A percentile compares a stretch with the other conserved stretches of the same genome.
These are phyloP conservation scores for Porphyrellus cyaneotinctus DNA, from an alignment of 768 basidiomycete genomes.

Conservation along the genomic window DNA sequence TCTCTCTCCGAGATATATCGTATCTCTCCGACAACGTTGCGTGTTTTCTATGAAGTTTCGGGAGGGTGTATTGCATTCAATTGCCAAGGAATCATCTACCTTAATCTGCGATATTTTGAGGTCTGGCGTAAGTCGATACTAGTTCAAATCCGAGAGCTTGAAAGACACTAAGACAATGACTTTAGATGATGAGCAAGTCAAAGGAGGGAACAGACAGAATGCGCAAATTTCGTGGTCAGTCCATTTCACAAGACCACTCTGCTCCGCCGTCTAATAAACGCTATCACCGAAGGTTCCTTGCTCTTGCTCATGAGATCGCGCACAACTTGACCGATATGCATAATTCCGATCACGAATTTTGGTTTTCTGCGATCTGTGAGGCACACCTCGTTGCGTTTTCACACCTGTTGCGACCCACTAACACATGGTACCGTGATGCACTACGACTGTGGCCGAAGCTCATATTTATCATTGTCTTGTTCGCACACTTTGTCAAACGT, in stretches of 20 bases:
- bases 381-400: constrained; percentile 43
- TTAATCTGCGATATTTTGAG: constrained; percentile 51
- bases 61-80: constrained; percentile 91
- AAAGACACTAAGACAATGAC: neutral
- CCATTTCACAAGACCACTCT: too few relatives aligned
- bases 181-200: neutral
- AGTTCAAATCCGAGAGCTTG: neutral
- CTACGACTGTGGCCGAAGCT: neutral
- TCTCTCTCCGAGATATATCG: constrained; percentile 63
- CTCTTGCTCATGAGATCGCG: constrained; percentile 84
- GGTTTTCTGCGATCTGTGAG: constrained; percentile 84
- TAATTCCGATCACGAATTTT: constrained; percentile 88
- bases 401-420: constrained; percentile 3
- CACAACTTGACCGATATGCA: constrained; percentile 82
- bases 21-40: constrained; percentile 62
- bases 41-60: constrained; percentile 75
- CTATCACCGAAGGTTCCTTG: constrained; percentile 56
- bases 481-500: neutral
- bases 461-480: neutral
- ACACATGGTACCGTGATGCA: neutral
- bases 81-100: constrained; percentile 73
- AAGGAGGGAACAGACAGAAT: neutral
- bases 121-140: constrained; percentile 53
- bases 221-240: neutral
- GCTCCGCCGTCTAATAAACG: neutral